A percentile compares a stretch with the other conserved stretches of the same genome.
Evolutionary conservation across 1,139 yeast genomes (phyloP).

Genomic region (Geotrichum bryndzae): DNA sequence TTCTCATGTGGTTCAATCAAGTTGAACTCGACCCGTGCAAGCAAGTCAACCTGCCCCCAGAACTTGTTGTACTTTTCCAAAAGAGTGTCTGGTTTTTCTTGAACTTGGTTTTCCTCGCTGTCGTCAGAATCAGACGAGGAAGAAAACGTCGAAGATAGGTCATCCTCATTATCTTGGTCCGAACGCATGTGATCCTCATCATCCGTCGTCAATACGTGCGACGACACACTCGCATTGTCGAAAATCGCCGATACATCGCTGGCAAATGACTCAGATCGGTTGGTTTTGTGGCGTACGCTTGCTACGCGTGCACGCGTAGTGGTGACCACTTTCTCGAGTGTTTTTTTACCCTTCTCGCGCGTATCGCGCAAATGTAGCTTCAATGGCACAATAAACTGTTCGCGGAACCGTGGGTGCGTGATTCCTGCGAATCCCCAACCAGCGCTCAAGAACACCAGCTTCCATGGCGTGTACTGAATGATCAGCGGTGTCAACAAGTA

Average conservation of each 20-base stretch:
- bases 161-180: not conserved
- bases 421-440: slow-evolving; percentile 50
- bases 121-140: not conserved
- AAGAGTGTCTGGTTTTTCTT: not conserved
- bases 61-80: slow-evolving; percentile 18
- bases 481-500: slow-evolving; percentile 33
- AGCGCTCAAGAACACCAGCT: slow-evolving; percentile 33
- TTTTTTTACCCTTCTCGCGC: slow-evolving; percentile 10
- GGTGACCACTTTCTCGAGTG: slow-evolving; percentile 11
- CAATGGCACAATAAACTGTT: slow-evolving; percentile 24
- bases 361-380: slow-evolving; percentile 12
- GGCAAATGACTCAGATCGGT: not conserved
- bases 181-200: not conserved
- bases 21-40: slow-evolving; percentile 36
- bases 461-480: slow-evolving; percentile 37
- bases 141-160: not conserved
- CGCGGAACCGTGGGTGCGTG: slow-evolving; percentile 51
- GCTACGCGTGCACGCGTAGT: slow-evolving; percentile 6
- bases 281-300: not conserved
- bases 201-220: not conserved
- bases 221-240: not conserved
- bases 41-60: slow-evolving; percentile 36
- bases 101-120: not conserved
- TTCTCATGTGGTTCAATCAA: slow-evolving; percentile 31
- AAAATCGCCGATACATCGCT: not conserved